phyloP scores from a whole-genome alignment of 768 basidiomycete species.

The Lepiota venenata region DNA sequence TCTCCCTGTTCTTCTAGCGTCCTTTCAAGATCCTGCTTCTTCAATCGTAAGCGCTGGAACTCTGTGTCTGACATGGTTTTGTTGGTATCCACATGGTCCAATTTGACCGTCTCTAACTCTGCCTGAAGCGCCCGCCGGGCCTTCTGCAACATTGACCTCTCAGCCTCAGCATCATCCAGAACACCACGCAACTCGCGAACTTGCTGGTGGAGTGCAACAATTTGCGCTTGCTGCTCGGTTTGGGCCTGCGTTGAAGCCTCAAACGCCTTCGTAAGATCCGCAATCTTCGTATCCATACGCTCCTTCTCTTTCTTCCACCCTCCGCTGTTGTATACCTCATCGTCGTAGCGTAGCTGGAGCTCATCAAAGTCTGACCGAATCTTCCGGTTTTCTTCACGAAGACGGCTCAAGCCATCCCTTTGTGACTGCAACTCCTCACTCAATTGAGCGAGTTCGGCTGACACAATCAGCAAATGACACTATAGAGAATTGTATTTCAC shows the following conservation, averaged over 20 bases:
- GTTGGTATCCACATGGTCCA: constrained; percentile 67
- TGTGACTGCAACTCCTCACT: constrained; percentile 83
- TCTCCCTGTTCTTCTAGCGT: constrained; percentile 78
- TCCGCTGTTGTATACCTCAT: constrained; percentile 72
- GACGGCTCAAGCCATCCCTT: constrained; percentile 68
- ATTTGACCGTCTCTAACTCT: constrained; percentile 76
- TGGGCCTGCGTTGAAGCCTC: constrained; percentile 70
- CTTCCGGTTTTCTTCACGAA: constrained; percentile 80
- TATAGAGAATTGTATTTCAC: neutral
- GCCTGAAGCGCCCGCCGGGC: constrained; percentile 78
- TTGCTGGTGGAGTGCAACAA: constrained; percentile 81
- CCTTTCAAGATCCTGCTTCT: constrained; percentile 80
- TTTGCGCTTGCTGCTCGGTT: constrained; percentile 80
- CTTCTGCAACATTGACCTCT: constrained; percentile 74
- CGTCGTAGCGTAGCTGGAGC: constrained; percentile 70
- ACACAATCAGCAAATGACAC: neutral
- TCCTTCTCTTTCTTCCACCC: constrained; percentile 90
- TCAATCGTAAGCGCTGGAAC: constrained; percentile 69
- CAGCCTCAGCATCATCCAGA: constrained; percentile 83
- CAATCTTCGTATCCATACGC: constrained; percentile 79
- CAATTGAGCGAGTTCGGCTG: constrained; percentile 75
- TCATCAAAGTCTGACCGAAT: constrained; percentile 74
- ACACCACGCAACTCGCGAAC: constrained; percentile 79
- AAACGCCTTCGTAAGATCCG: constrained; percentile 70
- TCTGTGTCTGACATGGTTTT: constrained; percentile 72